These are phyloP conservation scores for Cladosporium colombiae DNA, from an alignment of 2,329 filamentous ascomycete species.

Conservation along the genomic window DNA sequence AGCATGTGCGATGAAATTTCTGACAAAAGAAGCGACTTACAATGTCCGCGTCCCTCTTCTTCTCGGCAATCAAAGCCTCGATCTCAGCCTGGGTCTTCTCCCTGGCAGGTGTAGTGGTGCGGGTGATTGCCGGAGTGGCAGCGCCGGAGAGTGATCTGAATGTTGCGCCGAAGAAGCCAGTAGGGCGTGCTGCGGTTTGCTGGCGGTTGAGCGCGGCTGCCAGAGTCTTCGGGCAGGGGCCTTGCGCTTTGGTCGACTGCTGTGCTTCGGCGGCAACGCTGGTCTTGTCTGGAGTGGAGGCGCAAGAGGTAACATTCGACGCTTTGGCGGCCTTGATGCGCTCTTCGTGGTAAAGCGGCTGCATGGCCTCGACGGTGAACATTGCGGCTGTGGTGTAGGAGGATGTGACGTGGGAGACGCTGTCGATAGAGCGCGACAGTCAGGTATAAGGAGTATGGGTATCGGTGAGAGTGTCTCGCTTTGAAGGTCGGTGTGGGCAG, in stretches of 20 bases:
- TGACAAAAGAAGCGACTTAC: constrained; percentile 21
- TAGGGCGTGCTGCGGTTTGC: constrained; percentile 4
- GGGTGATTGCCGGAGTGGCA: constrained; percentile 25
- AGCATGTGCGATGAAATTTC: constrained; percentile 7
- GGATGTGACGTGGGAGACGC: background rate
- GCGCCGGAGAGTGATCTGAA: constrained; percentile 19
- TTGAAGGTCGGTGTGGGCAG: constrained; percentile 6
- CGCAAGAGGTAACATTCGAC: constrained; percentile 41
- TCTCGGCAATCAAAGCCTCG: constrained; percentile 32
- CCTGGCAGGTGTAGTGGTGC: constrained; percentile 22
- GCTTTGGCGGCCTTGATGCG: constrained; percentile 2
- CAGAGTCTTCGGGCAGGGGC: constrained; percentile 12
- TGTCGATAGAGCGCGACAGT: background rate
- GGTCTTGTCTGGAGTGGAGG: constrained; percentile 50
- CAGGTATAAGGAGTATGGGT: background rate
- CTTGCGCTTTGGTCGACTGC: constrained; percentile 3
- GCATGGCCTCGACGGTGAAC: constrained; percentile 20
- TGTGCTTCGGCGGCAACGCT: constrained; percentile 1
- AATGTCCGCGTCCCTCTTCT: constrained; percentile 35
- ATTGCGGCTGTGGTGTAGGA: constrained; percentile 1
- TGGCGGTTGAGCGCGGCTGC: constrained; percentile 19
- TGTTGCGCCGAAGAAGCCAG: constrained; percentile 33
- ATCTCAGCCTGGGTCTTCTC: constrained; percentile 30
- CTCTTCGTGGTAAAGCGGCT: constrained; percentile 19
- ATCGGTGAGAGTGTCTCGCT: background rate